Base-by-base conservation (phyloP, 208 protist genomes). In the Angomonas ambiguus region DNA sequence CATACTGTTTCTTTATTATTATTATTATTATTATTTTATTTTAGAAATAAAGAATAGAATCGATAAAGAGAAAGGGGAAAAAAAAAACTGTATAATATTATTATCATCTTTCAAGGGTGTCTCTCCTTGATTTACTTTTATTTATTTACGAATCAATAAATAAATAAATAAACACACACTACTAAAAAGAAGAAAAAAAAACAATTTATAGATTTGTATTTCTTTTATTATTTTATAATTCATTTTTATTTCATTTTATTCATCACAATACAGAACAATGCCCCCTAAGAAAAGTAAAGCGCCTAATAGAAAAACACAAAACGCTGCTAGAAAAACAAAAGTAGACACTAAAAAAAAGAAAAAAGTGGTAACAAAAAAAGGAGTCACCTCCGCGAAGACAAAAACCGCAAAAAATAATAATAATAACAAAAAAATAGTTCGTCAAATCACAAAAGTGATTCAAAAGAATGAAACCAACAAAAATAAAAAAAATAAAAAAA, bases 121-220 rank as follows among this genome's bases (percentile, higher is more conserved):
- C n/a, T n/a, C n/a, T n/a, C n/a, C n/a, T n/a, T n/a, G n/a, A n/a
- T n/a, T n/a, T n/a, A n/a, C n/a, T n/a, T n/a, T n/a, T n/a, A n/a
- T n/a, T n/a, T n/a, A n/a, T n/a, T n/a, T n/a, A n/a, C n/a, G n/a
- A n/a, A 5, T 58, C 51, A 25, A 35, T 4, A 30, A n/a, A 22
- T 55, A 4, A 18, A 22, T 55, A 55, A 25, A 6, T 30, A 6
- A 2, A 25, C 22, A 5, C 24, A 4, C 20, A 2, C 2, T 4
- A 58, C 28, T 2, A 62, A 20, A 62, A 62, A 42, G n/a, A 33
- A 28, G 45, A 62, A 31, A 62, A 62, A 62, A 62, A 16, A 6
- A 58, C 6, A 58, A 4, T 11, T 2, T 11, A 53, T 33, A 59
- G 5, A 59, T 31, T 33, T 31, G 8, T 53, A 11, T 11, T 53